Evolutionary conservation across 2,329 filamentous ascomycete species (phyloP).

Genomic region (Lachnellula hyalina): DNA sequence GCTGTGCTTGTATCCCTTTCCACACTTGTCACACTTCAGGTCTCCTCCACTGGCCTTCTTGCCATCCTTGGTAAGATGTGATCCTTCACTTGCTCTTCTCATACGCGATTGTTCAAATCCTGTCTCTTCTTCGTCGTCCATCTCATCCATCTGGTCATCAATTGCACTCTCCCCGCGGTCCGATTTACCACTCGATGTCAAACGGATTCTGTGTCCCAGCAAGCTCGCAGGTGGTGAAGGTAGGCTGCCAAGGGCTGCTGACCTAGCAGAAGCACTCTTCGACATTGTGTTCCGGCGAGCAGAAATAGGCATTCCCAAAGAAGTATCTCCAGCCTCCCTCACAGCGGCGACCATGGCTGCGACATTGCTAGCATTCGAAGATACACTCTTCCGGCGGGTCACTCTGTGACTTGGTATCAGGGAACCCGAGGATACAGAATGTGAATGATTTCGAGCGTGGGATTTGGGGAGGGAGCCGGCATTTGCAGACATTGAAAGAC

Average conservation of each 20-base stretch:
- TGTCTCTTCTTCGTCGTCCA: conserved; percentile 44
- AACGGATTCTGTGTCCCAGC: conserved; percentile 47
- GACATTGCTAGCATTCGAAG: conserved; percentile 68
- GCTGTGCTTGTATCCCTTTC: conserved; percentile 99
- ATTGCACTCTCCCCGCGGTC: conserved; percentile 57
- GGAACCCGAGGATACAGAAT: conserved; percentile 71
- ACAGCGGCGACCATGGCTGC: conserved; percentile 70
- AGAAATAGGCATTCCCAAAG: conserved; percentile 52
- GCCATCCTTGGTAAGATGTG: conserved; percentile 72
- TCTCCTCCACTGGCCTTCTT: conserved; percentile 77
- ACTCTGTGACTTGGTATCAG: conserved; percentile 80
- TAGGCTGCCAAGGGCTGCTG: conserved; percentile 50
- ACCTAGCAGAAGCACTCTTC: conserved; percentile 52
- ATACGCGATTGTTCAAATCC: conserved; percentile 43
- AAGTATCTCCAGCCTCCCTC: conserved; percentile 58
- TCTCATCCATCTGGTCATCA: conserved; percentile 58
- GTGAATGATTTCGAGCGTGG: conserved; percentile 63
- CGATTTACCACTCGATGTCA: conserved; percentile 44
- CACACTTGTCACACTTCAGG: conserved; percentile 94
- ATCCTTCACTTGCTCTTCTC: conserved; percentile 76
- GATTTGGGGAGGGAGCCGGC: conserved; percentile 50
- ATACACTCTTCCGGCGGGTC: conserved; percentile 89
- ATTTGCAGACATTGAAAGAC: conserved; percentile 53
- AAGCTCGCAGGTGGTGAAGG: conserved; percentile 65
- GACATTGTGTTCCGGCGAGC: conserved; percentile 64